Evolutionary conservation across 495 filamentous ascomycete genomes (phyloP).

Genomic region (Podospora pseudoanserina): DNA sequence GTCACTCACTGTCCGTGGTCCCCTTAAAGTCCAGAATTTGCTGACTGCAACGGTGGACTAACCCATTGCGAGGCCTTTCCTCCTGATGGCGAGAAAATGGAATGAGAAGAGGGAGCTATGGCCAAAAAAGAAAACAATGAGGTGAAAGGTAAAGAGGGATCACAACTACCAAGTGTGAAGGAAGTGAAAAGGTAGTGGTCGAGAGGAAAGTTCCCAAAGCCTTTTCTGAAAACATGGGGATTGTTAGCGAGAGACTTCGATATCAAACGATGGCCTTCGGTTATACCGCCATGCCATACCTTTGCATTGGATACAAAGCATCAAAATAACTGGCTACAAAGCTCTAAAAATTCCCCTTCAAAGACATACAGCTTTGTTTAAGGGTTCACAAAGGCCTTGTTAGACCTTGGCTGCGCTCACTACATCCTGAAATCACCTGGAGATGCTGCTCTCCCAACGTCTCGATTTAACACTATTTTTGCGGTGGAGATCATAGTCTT

Average conservation of each 20-base stretch:
- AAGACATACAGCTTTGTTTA: neutral
- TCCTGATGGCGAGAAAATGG: neutral
- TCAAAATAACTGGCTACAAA: neutral
- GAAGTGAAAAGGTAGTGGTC: neutral
- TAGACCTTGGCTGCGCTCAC: neutral
- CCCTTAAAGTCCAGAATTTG: neutral
- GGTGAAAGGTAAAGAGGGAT: too few relatives aligned
- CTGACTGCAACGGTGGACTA: neutral
- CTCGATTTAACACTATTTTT: neutral
- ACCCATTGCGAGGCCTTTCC: neutral
- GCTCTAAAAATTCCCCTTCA: neutral
- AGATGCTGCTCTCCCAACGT: neutral
- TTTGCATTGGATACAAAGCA: neutral
- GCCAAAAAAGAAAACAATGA: neutral
- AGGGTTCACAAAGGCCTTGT: neutral
- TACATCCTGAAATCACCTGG: neutral
- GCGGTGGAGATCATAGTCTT: neutral
- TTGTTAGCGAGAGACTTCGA: neutral
- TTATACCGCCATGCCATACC: neutral
- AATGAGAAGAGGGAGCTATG: neutral
- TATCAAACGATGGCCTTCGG: neutral
- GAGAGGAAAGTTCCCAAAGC: neutral
- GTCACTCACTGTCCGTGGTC: constrained; percentile 7
- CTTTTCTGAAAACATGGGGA: neutral
- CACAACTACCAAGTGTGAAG: neutral